Conservation (phyloP, 495 filamentous ascomycete species). For the Aspergillus haitiensis region DNA sequence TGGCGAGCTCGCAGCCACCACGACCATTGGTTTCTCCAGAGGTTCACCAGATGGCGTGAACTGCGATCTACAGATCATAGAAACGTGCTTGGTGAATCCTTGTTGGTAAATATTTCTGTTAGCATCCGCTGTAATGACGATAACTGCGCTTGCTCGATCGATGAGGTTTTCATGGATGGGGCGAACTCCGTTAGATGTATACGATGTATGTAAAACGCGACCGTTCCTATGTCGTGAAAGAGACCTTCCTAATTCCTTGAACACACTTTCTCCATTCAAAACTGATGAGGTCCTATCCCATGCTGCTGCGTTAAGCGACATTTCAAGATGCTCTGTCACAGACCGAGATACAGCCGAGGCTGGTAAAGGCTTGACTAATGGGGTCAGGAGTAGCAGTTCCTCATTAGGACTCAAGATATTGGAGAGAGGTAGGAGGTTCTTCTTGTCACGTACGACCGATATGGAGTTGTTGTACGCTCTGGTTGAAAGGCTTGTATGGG, state of each 20-base stretch:
- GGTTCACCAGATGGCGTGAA: conserved; percentile 55
- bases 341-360: conserved; percentile 70
- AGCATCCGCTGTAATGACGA: conserved; percentile 86
- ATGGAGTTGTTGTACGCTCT: conserved; percentile 85
- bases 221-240: conserved; percentile 78
- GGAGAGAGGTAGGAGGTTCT: conserved; percentile 73
- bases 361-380: conserved; percentile 80
- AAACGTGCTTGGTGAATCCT: conserved; percentile 87
- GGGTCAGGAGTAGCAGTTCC: conserved; percentile 79
- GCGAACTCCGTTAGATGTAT: conserved; percentile 84
- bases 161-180: conserved; percentile 89
- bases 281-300: conserved; percentile 65
- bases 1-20: conserved; percentile 86
- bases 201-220: conserved; percentile 84
- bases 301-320: conserved; percentile 55
- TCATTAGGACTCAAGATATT: conserved; percentile 77
- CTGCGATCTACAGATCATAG: conserved; percentile 86
- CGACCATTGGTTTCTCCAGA: conserved; percentile 66
- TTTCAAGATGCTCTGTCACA: conserved; percentile 49
- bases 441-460: conserved; percentile 80
- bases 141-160: conserved; percentile 78
- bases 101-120: conserved; percentile 88
- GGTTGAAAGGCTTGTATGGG: conserved; percentile 74
- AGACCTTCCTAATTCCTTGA: conserved; percentile 77
- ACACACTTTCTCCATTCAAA: conserved; percentile 84